Conservation (phyloP, 2,329 filamentous ascomycete genomes). For the Pseudogymnoascus sp. region DNA sequence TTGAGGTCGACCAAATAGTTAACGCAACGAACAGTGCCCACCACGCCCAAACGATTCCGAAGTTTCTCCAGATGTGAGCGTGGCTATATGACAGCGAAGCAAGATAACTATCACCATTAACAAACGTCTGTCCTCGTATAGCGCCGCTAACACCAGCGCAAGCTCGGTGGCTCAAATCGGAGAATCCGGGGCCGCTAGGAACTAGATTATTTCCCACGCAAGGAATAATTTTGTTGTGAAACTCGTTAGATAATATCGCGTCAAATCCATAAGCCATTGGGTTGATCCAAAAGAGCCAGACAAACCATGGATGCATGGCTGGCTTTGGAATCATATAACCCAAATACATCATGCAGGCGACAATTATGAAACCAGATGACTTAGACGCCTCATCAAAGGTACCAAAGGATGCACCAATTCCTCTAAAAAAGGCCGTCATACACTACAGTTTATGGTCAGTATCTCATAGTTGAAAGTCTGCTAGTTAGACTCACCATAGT, state of each 20-base stretch:
- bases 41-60: constrained; percentile 54
- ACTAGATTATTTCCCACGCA: constrained; percentile 43
- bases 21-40: constrained; percentile 50
- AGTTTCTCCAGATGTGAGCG: constrained; percentile 48
- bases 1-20: constrained; percentile 48
- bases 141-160: constrained; percentile 53
- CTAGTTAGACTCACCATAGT: constrained; percentile 25
- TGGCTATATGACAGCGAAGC: constrained; percentile 44
- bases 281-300: constrained; percentile 56
- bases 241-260: constrained; percentile 61
- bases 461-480: not conserved
- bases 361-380: constrained; percentile 41
- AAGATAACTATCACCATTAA: constrained; percentile 51
- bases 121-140: constrained; percentile 33
- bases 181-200: constrained; percentile 25
- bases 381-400: constrained; percentile 54
- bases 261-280: constrained; percentile 64
- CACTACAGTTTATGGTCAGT: constrained; percentile 30
- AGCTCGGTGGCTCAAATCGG: constrained; percentile 37
- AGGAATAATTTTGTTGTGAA: constrained; percentile 45
- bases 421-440: constrained; percentile 51
- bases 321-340: constrained; percentile 55
- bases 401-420: constrained; percentile 44
- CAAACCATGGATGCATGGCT: constrained; percentile 55
- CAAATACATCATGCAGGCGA: constrained; percentile 49